Evolutionary conservation across 306 rosid species (phyloP).

Genomic region (Vicia sativa): DNA sequence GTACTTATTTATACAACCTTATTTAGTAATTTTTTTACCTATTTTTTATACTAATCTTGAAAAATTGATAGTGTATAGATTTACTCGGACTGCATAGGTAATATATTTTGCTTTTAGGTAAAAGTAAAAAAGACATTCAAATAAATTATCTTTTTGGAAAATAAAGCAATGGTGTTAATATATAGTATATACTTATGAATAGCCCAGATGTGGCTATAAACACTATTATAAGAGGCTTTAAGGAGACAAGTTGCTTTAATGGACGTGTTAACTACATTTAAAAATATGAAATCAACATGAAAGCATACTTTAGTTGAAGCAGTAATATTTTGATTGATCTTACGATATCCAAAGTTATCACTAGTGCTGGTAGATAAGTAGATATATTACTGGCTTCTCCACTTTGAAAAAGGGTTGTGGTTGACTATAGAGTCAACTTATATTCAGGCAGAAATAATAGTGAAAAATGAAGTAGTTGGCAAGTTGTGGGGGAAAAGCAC

Average conservation of each 20-base stretch:
- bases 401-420: constrained; percentile 5
- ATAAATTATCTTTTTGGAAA: constrained; percentile 30
- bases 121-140: constrained; percentile 6
- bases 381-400: constrained; percentile 25
- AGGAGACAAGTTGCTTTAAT: constrained; percentile 42
- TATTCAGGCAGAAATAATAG: constrained; percentile 9
- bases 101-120: too few species aligned
- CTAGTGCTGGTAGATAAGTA: constrained; percentile 17
- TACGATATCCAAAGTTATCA: constrained; percentile 31
- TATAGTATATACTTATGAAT: too few species aligned
- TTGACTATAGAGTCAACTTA: constrained; percentile 28
- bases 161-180: constrained; percentile 39
- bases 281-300: constrained; percentile 35
- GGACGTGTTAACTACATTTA: constrained; percentile 23
- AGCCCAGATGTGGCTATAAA: constrained; percentile 34
- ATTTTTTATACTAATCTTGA: background rate
- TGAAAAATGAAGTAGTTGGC: background rate
- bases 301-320: constrained; percentile 28
- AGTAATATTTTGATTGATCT: constrained; percentile 24
- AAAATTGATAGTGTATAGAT: background rate
- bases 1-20: background rate
- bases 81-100: background rate
- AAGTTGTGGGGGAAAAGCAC: constrained; percentile 17
- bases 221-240: constrained; percentile 31
- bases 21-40: background rate